Percentiles rank a stretch among this genome's conserved stretches.
These are phyloP conservation scores for Paraphaeosphaeria sporulosa DNA, from an alignment of 2,329 filamentous ascomycete genomes.

Conservation along the genomic window DNA sequence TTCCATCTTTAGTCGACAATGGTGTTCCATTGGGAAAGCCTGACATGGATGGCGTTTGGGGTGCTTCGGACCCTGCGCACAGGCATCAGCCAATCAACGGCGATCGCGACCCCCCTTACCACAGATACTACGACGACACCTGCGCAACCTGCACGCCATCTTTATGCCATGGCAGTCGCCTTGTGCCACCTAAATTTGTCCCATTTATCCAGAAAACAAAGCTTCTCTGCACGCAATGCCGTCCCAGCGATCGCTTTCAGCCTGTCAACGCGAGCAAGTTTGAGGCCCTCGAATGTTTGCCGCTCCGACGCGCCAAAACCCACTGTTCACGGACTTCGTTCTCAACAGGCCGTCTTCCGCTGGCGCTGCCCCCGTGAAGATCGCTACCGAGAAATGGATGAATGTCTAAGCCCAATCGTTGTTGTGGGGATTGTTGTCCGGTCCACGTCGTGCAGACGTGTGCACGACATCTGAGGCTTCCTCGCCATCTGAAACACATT, in stretches of 20 bases:
- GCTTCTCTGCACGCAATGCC: background rate
- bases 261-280: background rate
- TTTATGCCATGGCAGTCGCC: constrained; percentile 8
- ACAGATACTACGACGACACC: background rate
- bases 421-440: background rate
- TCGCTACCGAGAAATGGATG: constrained; percentile 7
- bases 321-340: constrained; percentile 6
- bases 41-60: background rate
- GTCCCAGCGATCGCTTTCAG: background rate
- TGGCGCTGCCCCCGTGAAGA: constrained; percentile 2
- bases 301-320: background rate
- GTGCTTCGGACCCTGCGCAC: background rate
- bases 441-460: constrained; percentile 4
- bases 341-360: background rate
- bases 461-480: background rate
- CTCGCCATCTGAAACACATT: constrained; percentile 8
- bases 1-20: constrained; percentile 2
- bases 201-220: background rate
- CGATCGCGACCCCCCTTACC: background rate
- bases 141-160: background rate
- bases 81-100: background rate
- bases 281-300: background rate
- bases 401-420: background rate
- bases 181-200: background rate
- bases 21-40: background rate